Evolutionary conservation across 2,329 filamentous ascomycete genomes (phyloP), one percentile per base, ranked within the genome.

Genomic region (Beauveria varroae): DNA sequence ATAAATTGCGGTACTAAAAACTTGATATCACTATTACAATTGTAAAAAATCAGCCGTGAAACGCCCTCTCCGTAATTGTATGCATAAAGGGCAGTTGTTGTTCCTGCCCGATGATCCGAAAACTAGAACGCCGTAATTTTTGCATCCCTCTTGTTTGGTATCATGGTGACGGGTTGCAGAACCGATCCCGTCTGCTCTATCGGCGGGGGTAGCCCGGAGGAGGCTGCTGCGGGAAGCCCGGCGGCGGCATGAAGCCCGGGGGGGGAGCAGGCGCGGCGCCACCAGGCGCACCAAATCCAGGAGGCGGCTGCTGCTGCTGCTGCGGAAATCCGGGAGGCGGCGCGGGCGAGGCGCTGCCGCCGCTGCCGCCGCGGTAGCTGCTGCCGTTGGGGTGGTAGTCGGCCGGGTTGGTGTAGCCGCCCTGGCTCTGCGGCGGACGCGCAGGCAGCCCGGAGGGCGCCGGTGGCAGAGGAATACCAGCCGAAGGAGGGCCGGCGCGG

Each of bases 391-490:
- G 78, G 64, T 80, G 79, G 68, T 78, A 80, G 61, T 79, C 77
- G 52, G 76, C 78, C 5, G 78, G 77, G 62, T 79, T 80, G 52
- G 73, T 76, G 67, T 74, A 81, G 26, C 74, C 75, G 26, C 66
- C 73, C 37, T 79, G 78, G 56, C 75, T 75, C 52, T 78, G 78
- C 0, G 79, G 80, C 3, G 79, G 80, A 18, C 80, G 73, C 0
- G 79, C 78, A 0, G 81, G 80, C 3, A 83, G 71, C 1, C 80
- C 81, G 1, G 79, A 76, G 0, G 80, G 80, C 0, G 80, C 76
- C 9, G 79, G 77, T 0, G 79, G 80, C 2, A 82, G 75, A 55
- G 73, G 73, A n/a, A 67, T 68, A 2, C 70, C 64, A 7, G 4
- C 10, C 2, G 26, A 37, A 3, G 34, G 10, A 20, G 24, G 47